Evolutionary conservation across 1,139 yeast genomes (phyloP).

Genomic region (Kazachstania sp.): DNA sequence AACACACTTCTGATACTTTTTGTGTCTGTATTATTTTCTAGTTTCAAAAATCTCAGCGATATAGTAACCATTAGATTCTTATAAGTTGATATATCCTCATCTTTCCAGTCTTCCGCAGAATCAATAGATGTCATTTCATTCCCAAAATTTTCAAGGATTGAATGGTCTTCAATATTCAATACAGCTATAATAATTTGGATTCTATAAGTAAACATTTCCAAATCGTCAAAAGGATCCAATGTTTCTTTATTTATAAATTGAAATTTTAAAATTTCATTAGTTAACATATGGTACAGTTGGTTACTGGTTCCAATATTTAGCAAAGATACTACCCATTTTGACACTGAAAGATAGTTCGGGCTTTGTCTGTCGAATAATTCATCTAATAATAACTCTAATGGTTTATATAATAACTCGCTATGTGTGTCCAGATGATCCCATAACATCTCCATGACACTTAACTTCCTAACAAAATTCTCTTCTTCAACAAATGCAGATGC

Average conservation of each 20-base stretch:
- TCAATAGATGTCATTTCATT: constrained; percentile 49
- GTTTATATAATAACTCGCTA: constrained; percentile 45
- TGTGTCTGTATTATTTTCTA: constrained; percentile 25
- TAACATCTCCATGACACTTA: constrained; percentile 44
- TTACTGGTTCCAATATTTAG: constrained; percentile 49
- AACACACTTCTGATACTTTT: constrained; percentile 33
- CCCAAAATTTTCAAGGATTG: constrained; percentile 40
- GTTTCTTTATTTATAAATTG: constrained; percentile 16
- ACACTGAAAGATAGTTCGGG: constrained; percentile 40
- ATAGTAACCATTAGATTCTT: constrained; percentile 45
- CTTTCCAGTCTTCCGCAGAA: constrained; percentile 31
- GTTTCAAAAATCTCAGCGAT: constrained; percentile 39
- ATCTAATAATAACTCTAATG: constrained; percentile 63
- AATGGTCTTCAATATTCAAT: constrained; percentile 38
- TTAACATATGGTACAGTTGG: constrained; percentile 46
- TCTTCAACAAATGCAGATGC: constrained; percentile 40
- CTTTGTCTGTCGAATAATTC: constrained; percentile 41
- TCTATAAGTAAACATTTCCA: constrained; percentile 51
- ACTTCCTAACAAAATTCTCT: constrained; percentile 33
- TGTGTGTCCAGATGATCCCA: constrained; percentile 53
- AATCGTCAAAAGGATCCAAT: constrained; percentile 42
- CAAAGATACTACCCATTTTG: constrained; percentile 49
- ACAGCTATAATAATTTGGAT: constrained; percentile 45
- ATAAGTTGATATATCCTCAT: constrained; percentile 51
- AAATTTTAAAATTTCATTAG: constrained; percentile 23